Evolutionary conservation across 2,329 filamentous ascomycete genomes (phyloP).

Genomic region (Zymoseptoria tritici): DNA sequence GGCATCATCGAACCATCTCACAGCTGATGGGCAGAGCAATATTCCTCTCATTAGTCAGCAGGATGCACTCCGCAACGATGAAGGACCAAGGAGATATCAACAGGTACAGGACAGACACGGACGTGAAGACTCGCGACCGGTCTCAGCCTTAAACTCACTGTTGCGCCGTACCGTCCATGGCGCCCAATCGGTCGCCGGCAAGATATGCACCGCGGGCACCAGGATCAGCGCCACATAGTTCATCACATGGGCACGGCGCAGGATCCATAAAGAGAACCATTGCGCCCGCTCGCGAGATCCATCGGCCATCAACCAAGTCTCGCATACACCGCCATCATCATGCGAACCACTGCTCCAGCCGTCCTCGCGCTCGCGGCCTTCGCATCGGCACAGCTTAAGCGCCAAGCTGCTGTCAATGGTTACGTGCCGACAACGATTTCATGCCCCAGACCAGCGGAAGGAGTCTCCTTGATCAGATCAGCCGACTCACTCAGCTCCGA

Average conservation of each 20-base stretch:
- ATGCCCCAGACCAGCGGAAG: not conserved
- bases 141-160: too few relatives aligned
- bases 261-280: not conserved
- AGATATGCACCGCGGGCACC: too few relatives aligned
- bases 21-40: too few relatives aligned
- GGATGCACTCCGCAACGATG: too few relatives aligned
- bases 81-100: too few relatives aligned
- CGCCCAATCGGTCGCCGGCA: too few relatives aligned
- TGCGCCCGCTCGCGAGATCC: not conserved
- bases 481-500: constrained; percentile 5
- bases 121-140: too few relatives aligned
- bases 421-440: constrained; percentile 4
- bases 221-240: not conserved
- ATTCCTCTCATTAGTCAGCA: too few relatives aligned
- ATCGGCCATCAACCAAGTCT: not conserved
- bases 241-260: not conserved
- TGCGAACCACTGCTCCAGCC: not conserved
- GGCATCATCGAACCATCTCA: too few relatives aligned
- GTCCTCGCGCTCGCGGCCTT: not conserved
- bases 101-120: too few relatives aligned
- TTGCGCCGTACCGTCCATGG: too few relatives aligned
- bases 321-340: not conserved
- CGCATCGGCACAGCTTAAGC: not conserved
- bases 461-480: constrained; percentile 1
- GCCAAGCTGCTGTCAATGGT: constrained; percentile 3